phyloP scores from a whole-genome alignment of 75 land plant genomes.

The Selaginella tamariscina region DNA sequence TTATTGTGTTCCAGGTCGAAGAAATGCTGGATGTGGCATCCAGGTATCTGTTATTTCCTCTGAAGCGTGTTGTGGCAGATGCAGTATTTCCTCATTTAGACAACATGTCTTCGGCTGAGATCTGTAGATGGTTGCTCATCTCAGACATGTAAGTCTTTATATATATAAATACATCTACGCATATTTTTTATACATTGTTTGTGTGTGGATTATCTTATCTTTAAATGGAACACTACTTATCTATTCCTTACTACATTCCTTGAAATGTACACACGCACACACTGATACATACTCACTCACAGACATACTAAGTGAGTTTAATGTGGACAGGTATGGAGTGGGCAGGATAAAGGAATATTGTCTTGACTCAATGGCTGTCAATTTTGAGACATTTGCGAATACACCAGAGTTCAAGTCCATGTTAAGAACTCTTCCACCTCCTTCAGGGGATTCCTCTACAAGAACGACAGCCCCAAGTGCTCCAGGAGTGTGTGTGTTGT shows the following conservation, averaged over 20 bases:
- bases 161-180: not conserved
- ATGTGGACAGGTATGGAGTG: slow-evolving; percentile 64
- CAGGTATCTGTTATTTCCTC: slow-evolving; percentile 74
- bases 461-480: slow-evolving; percentile 84
- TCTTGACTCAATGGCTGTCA: slow-evolving; percentile 71
- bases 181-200: not conserved
- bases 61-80: slow-evolving; percentile 91
- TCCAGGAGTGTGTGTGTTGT: too few species aligned
- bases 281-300: too few species aligned
- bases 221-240: too few species aligned
- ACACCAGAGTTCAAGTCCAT: slow-evolving; percentile 61
- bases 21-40: slow-evolving; percentile 97
- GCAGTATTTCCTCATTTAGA: slow-evolving; percentile 72
- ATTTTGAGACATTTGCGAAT: slow-evolving; percentile 81
- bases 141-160: slow-evolving; percentile 59
- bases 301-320: too few species aligned
- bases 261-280: too few species aligned
- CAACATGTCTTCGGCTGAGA: slow-evolving; percentile 56
- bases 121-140: slow-evolving; percentile 76
- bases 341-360: slow-evolving; percentile 77
- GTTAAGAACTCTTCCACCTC: slow-evolving; percentile 70
- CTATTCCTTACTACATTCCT: too few species aligned
- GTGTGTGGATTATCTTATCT: not conserved
- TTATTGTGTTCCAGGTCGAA: slow-evolving; percentile 77
- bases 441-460: slow-evolving; percentile 72